Percentiles rank a stretch among this genome's conserved stretches.
phyloP scores from a whole-genome alignment of 83 land plant species.

The Diphasiastrum complanatum region DNA sequence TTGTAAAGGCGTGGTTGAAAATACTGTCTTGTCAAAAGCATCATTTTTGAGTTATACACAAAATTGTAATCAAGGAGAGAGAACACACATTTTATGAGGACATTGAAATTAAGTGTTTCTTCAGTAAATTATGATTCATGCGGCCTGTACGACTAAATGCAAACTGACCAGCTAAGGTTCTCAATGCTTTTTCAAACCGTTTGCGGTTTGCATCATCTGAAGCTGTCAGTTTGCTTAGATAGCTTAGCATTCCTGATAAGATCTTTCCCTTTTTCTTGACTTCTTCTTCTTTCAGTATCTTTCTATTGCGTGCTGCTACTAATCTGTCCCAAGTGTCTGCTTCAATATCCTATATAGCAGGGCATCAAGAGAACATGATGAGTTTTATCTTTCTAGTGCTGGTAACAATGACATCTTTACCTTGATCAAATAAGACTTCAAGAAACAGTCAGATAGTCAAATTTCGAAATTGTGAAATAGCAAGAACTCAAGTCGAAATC shows the following conservation, averaged over 20 bases:
- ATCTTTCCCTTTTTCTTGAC: constrained; percentile 1
- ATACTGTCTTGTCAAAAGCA: no score
- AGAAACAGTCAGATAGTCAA: no score
- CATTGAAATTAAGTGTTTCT: background rate
- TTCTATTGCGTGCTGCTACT: constrained; percentile 18
- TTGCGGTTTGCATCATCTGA: constrained; percentile 30
- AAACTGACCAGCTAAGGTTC: constrained; percentile 20
- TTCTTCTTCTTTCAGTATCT: constrained; percentile 37
- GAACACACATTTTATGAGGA: no score
- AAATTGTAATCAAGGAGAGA: no score
- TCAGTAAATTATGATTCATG: background rate
- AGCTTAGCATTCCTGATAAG: constrained; percentile 26
- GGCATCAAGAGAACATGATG: background rate
- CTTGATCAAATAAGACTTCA: no score
- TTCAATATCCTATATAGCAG: constrained; percentile 21
- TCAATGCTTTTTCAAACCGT: constrained; percentile 25
- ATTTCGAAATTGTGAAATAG: no score
- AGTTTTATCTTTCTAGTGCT: no score
- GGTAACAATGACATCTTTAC: no score
- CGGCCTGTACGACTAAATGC: no score
- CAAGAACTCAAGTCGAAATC: no score
- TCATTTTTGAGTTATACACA: no score
- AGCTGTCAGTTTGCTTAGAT: constrained; percentile 15
- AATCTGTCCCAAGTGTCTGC: constrained; percentile 28
- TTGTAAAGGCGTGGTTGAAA: no score